Evolutionary conservation across 306 rosid species (phyloP).

Genomic region (Potentilla sterilis): DNA sequence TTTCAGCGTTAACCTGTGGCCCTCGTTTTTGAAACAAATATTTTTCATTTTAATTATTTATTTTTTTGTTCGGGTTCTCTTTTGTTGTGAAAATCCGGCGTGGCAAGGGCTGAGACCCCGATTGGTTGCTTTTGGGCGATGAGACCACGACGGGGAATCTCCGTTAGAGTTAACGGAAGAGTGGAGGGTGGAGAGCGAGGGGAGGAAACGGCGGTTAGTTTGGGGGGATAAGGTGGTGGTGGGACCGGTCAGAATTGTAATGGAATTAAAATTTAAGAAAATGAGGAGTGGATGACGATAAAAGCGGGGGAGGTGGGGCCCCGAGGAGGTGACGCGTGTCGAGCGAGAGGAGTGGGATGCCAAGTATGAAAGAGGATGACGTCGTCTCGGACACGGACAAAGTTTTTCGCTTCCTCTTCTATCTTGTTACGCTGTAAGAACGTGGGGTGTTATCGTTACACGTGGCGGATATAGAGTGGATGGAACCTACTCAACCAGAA

Average conservation of each 20-base stretch:
- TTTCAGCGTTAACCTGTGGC: neutral
- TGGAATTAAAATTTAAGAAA: no score
- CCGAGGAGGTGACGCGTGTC: constrained; percentile 17
- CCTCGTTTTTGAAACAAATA: neutral
- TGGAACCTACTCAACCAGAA: neutral
- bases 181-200: constrained; percentile 12
- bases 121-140: neutral
- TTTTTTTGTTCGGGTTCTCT: no score
- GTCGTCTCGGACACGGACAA: neutral
- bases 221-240: constrained; percentile 19
- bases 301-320: neutral
- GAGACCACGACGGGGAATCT: neutral
- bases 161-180: constrained; percentile 16
- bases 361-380: neutral
- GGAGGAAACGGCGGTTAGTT: constrained; percentile 13
- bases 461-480: constrained; percentile 23
- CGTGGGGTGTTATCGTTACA: constrained; percentile 17
- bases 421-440: neutral
- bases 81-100: neutral
- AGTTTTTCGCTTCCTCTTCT: neutral
- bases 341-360: neutral
- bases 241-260: neutral
- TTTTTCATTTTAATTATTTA: no score
- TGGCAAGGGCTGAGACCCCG: neutral
- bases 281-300: constrained; percentile 5